phyloP scores from a whole-genome alignment of 768 basidiomycete species.

The Boletus vermiculosoides region DNA sequence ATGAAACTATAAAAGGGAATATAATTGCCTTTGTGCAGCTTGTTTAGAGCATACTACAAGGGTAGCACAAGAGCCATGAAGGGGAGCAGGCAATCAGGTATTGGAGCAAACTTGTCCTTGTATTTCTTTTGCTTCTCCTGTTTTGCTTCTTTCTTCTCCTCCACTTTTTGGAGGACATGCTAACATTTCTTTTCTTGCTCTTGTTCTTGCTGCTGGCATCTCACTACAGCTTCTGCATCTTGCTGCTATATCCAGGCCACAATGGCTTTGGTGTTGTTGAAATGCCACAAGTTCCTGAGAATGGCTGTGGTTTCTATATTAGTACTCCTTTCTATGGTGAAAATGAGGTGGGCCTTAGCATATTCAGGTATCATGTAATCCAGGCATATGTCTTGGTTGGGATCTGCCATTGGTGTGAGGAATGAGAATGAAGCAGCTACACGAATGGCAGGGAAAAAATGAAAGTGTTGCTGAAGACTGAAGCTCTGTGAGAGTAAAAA shows the following conservation, averaged over 20 bases:
- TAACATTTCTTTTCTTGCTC: neutral
- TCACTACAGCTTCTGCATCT: rapidly evolving
- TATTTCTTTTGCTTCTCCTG: neutral
- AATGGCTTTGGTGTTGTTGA: neutral
- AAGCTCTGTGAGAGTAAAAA: neutral
- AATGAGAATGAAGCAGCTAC: too few relatives aligned
- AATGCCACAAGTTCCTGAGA: rapidly evolving
- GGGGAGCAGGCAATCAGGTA: rapidly evolving
- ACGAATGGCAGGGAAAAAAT: too few relatives aligned
- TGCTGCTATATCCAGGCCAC: neutral
- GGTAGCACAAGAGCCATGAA: rapidly evolving
- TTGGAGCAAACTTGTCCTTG: neutral
- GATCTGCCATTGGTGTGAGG: neutral
- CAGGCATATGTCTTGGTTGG: neutral
- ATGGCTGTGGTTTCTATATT: rapidly evolving
- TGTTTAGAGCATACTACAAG: rapidly evolving
- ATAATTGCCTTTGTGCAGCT: neutral
- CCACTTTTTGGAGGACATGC: too few relatives aligned
- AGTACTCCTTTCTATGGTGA: neutral
- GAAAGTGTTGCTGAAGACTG: too few relatives aligned
- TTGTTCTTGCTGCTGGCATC: neutral
- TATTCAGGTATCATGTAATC: neutral
- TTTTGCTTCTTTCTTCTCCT: neutral
- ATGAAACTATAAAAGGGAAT: neutral
- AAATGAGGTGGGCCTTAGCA: neutral